Evolutionary conservation across 495 filamentous ascomycete species (phyloP).

Genomic region (Trichoderma erinaceum): DNA sequence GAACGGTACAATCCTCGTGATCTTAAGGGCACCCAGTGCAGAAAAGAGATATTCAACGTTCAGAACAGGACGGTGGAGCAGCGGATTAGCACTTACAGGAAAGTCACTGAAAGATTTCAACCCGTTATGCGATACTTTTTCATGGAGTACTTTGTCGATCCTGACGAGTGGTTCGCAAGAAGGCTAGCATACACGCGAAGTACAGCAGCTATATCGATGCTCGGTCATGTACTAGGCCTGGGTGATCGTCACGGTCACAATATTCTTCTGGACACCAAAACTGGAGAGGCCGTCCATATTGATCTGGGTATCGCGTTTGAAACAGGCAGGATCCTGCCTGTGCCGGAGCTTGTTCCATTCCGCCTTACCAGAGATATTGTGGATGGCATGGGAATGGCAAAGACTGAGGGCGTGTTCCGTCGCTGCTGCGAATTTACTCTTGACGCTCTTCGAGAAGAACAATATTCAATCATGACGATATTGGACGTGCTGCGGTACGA

Average conservation of each 20-base stretch:
- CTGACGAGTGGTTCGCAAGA: slow-evolving; percentile 89
- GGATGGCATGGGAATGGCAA: slow-evolving; percentile 93
- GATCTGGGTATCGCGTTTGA: slow-evolving; percentile 96
- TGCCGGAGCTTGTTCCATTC: slow-evolving; percentile 94
- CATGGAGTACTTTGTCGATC: slow-evolving; percentile 87
- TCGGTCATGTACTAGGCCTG: slow-evolving; percentile 89
- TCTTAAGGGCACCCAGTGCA: slow-evolving; percentile 63
- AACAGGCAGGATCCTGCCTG: slow-evolving; percentile 82
- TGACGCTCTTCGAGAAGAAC: slow-evolving; percentile 85
- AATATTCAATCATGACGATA: slow-evolving; percentile 93
- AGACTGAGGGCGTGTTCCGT: slow-evolving; percentile 91
- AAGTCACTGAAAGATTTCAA: slow-evolving; percentile 71
- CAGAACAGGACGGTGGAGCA: slow-evolving; percentile 59
- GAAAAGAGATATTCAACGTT: slow-evolving; percentile 68
- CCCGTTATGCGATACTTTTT: slow-evolving; percentile 98
- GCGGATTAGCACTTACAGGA: slow-evolving; percentile 67
- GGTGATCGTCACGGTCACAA: slow-evolving; percentile 96
- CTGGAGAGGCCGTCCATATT: slow-evolving; percentile 92
- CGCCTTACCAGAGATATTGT: slow-evolving; percentile 91
- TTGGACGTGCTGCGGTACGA: slow-evolving; percentile 94
- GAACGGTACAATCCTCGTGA: slow-evolving; percentile 80
- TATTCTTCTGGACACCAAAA: slow-evolving; percentile 84
- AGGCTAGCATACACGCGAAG: slow-evolving; percentile 85
- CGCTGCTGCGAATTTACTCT: slow-evolving; percentile 97
- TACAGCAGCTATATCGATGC: slow-evolving; percentile 89